phyloP scores from a whole-genome alignment of 2,329 filamentous ascomycete genomes.

The Fusarium torulosum region DNA sequence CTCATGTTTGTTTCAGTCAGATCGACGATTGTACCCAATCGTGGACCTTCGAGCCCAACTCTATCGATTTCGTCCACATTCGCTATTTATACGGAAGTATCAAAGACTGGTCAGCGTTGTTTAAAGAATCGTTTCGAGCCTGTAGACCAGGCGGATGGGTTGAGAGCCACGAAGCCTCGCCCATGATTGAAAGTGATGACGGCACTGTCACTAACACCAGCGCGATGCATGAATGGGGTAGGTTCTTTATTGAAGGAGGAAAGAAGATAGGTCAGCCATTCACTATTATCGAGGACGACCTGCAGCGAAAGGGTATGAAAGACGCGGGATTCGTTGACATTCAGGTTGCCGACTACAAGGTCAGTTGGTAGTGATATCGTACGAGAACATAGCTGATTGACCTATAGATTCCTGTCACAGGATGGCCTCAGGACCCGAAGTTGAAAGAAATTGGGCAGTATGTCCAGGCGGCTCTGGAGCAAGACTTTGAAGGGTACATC shows the following conservation, averaged over 20 bases:
- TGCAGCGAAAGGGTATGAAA: too few species aligned
- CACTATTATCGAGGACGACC: too few species aligned
- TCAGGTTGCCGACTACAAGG: too few species aligned
- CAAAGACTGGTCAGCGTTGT: conserved; percentile 65
- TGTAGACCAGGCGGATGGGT: conserved; percentile 66
- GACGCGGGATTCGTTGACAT: too few species aligned
- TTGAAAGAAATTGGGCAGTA: too few species aligned
- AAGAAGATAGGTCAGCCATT: too few species aligned
- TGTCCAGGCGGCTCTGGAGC: too few species aligned
- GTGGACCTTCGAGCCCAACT: conserved; percentile 46
- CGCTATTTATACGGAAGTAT: conserved; percentile 68
- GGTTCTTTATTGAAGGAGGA: conserved; percentile 34
- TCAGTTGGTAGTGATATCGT: too few species aligned
- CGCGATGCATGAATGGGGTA: conserved; percentile 44
- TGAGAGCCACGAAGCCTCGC: conserved; percentile 48
- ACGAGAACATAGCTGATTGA: too few species aligned
- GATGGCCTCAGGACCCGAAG: too few species aligned
- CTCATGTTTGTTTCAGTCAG: neutral
- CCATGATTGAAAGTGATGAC: conserved; percentile 47
- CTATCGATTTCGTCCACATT: conserved; percentile 71
- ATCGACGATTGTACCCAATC: conserved; percentile 49
- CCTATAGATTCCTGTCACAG: too few species aligned
- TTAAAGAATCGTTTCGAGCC: conserved; percentile 63
- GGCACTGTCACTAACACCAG: conserved; percentile 45
- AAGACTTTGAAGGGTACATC: too few species aligned